These are phyloP conservation scores for Letharia columbiana DNA, from an alignment of 495 filamentous ascomycete genomes.

Conservation along the genomic window DNA sequence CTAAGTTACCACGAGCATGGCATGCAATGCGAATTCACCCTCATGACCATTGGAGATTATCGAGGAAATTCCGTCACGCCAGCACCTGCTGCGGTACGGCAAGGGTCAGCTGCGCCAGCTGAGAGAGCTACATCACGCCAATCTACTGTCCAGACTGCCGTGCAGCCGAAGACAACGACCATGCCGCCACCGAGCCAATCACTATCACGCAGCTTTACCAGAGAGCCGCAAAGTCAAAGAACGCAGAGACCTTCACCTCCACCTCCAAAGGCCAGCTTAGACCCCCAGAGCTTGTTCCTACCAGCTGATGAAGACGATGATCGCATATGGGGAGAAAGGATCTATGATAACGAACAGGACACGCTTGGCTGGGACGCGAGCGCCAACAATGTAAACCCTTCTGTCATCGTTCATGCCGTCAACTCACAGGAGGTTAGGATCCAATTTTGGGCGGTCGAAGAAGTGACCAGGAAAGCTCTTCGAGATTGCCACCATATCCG, in stretches of 20 bases:
- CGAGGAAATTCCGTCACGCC: slow-evolving; percentile 31
- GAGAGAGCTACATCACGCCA: slow-evolving; percentile 30
- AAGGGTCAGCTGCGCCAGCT: slow-evolving; percentile 32
- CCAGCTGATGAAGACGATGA: slow-evolving; percentile 60
- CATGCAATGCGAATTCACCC: slow-evolving; percentile 73
- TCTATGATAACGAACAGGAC: slow-evolving; percentile 61
- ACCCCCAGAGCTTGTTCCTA: slow-evolving; percentile 70
- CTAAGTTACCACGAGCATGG: slow-evolving; percentile 68
- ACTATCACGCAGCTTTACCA: slow-evolving; percentile 25
- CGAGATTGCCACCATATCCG: slow-evolving; percentile 27
- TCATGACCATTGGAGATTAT: slow-evolving; percentile 89
- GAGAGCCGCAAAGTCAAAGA: slow-evolving; percentile 20
- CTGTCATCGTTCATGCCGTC: slow-evolving; percentile 8
- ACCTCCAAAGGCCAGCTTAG: slow-evolving; percentile 52
- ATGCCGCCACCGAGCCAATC: slow-evolving; percentile 32
- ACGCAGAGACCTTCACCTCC: slow-evolving; percentile 32
- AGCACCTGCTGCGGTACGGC: slow-evolving; percentile 33
- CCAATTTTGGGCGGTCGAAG: slow-evolving; percentile 31
- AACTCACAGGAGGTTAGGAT: slow-evolving; percentile 25
- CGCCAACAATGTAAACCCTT: slow-evolving; percentile 40
- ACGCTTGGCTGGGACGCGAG: slow-evolving; percentile 76
- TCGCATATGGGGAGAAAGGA: slow-evolving; percentile 68
- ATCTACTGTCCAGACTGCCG: slow-evolving; percentile 19
- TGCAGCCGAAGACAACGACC: slow-evolving; percentile 2
- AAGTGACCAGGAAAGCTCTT: slow-evolving; percentile 25